Conservation (phyloP, 2,329 filamentous ascomycete species). For the Epichloe typhina region DNA sequence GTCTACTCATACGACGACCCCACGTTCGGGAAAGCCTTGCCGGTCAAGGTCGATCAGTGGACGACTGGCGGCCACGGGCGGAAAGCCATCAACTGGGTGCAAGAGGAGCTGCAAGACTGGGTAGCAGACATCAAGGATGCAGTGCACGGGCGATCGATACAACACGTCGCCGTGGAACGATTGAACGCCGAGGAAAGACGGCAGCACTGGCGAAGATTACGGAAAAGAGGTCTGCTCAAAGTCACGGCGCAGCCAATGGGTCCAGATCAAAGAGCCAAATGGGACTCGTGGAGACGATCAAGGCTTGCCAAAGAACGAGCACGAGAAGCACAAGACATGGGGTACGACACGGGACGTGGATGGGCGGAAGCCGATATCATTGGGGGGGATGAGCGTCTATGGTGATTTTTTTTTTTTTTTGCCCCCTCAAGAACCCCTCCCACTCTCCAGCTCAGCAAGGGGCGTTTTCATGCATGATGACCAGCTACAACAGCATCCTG, state of each 20-base stretch:
- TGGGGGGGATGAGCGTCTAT: conserved; percentile 16
- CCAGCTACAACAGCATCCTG: no score
- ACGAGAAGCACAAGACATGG: conserved; percentile 26
- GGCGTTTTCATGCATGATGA: background rate
- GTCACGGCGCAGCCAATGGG: conserved; percentile 22
- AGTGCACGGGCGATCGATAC: conserved; percentile 30
- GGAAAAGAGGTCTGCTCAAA: conserved; percentile 29
- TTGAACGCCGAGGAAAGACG: conserved; percentile 34
- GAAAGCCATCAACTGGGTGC: conserved; percentile 19
- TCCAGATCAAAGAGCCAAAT: conserved; percentile 28
- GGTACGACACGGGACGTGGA: conserved; percentile 21
- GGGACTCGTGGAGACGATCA: conserved; percentile 31
- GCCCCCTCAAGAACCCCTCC: background rate
- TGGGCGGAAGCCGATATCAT: conserved; percentile 15
- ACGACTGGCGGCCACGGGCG: conserved; percentile 38
- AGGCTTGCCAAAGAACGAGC: conserved; percentile 27
- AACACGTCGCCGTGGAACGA: conserved; percentile 26
- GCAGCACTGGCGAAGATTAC: conserved; percentile 35
- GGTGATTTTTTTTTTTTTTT: background rate
- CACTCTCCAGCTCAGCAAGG: background rate
- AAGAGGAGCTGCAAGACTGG: conserved; percentile 33
- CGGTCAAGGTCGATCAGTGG: conserved; percentile 51
- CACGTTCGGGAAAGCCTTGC: conserved; percentile 45
- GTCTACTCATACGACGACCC: conserved; percentile 46
- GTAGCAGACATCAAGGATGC: conserved; percentile 35